Evolutionary conservation across 441 rosid genomes (phyloP), one percentile per base, ranked within the genome.

Genomic region (Breynia disticha): DNA sequence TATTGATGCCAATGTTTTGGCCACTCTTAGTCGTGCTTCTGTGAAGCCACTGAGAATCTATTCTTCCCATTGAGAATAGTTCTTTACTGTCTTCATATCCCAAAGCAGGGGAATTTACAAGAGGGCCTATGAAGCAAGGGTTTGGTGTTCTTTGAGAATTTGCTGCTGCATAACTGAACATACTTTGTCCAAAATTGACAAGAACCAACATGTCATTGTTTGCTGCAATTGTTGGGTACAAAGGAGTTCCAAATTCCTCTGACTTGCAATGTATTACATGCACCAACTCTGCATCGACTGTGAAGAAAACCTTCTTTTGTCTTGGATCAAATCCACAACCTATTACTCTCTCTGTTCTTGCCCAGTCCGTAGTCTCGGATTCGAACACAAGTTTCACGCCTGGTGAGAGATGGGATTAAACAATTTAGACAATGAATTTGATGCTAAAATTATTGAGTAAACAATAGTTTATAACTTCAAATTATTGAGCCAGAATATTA

Each of bases 51-150:
- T 82, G 89, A 8, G 98, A 74, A 48, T 91, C 95, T 16, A 91
- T 76, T 73, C 98, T 87, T 50, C 96, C 98, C 79, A 91, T 91
- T 7, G 98, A 91, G 63, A 91, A 91, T 0, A 91, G 77, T 64
- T 91, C 96, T 71, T 62, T 84, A 66, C 98, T 87, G 42, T 87
- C 96, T 11, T 82, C 98, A 18, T 75, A 70, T 10, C 79, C 69
- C 38, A 78, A 54, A 52, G 87, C 72, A 4, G 90, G 69, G 38
- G 83, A 67, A 21, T 64, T 74, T 24, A 22, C 74, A 32, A 69
- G 67, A 6, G 85, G 79, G 16, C 81, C 76, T 19, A 76, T 69
- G 64, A 84, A 84, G 73, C 87, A 84, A 19, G 91, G 91, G 55
- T 84, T 84, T 0, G 87, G 74, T 3, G 91, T 81, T 52, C 87